Conservation (phyloP, 768 basidiomycete species). For the Cubamyces sp. region DNA sequence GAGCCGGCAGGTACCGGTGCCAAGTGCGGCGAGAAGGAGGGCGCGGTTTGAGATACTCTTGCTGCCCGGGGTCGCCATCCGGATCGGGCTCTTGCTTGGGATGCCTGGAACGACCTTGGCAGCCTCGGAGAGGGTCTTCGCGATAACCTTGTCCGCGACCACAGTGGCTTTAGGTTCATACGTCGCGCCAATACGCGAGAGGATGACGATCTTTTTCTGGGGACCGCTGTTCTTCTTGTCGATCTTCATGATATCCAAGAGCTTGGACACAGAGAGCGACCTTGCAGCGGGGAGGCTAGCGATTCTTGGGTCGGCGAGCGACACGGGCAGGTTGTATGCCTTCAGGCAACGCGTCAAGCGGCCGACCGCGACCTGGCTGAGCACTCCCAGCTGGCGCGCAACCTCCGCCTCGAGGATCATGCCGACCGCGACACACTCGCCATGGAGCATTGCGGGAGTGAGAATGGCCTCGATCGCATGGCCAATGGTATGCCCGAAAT, state of each 20-base stretch:
- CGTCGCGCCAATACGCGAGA: constrained; percentile 89
- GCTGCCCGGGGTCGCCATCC: constrained; percentile 93
- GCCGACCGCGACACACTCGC: constrained; percentile 94
- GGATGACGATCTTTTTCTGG: constrained; percentile 92
- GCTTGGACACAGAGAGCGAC: constrained; percentile 73
- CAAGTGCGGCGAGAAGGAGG: constrained; percentile 90
- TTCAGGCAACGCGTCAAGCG: constrained; percentile 86
- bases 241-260: constrained; percentile 87
- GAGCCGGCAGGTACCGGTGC: constrained; percentile 83
- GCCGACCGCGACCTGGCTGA: constrained; percentile 91
- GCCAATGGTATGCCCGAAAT: constrained; percentile 98
- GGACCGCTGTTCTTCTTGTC: constrained; percentile 96
- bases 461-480: constrained; percentile 98
- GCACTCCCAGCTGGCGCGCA: constrained; percentile 82
- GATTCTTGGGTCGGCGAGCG: constrained; percentile 79
- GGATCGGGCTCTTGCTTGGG: constrained; percentile 53
- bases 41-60: constrained; percentile 97
- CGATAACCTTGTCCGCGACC: constrained; percentile 80
- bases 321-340: constrained; percentile 88
- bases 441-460: constrained; percentile 92
- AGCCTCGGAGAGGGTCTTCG: constrained; percentile 80
- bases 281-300: constrained; percentile 69
- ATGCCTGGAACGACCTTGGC: constrained; percentile 72
- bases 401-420: constrained; percentile 98
- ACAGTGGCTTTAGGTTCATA: constrained; percentile 90